Conservation (phyloP, 1,284 basidiomycete genomes). For the Marasmius sp. region DNA sequence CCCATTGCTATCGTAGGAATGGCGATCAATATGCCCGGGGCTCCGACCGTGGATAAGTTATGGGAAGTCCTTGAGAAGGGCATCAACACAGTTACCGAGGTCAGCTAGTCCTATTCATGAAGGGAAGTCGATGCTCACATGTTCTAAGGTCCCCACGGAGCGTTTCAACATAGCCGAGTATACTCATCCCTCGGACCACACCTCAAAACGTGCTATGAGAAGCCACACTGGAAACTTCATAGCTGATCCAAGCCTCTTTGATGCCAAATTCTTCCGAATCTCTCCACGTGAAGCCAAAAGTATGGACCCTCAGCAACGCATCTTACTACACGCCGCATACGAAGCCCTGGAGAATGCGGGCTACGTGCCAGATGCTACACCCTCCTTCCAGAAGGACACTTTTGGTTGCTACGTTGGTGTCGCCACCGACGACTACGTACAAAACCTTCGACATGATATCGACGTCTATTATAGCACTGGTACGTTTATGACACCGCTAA, state of each 20-base stretch:
- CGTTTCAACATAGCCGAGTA: slow-evolving; percentile 55
- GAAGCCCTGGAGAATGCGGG: slow-evolving; percentile 70
- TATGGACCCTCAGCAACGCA: slow-evolving; percentile 75
- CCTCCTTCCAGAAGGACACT: slow-evolving; percentile 47
- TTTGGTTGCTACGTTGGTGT: slow-evolving; percentile 69
- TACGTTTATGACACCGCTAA: slow-evolving; percentile 25
- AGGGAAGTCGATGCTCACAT: neutral
- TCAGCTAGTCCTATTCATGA: slow-evolving; percentile 20
- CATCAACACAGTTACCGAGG: slow-evolving; percentile 58
- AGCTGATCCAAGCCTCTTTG: slow-evolving; percentile 55
- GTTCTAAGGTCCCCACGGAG: slow-evolving; percentile 52
- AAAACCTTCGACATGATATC: slow-evolving; percentile 60
- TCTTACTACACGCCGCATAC: slow-evolving; percentile 64
- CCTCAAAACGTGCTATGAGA: slow-evolving; percentile 43
- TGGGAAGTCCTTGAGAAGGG: slow-evolving; percentile 63
- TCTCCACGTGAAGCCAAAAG: slow-evolving; percentile 69
- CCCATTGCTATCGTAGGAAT: slow-evolving; percentile 72
- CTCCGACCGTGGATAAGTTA: slow-evolving; percentile 42
- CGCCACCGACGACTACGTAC: slow-evolving; percentile 67
- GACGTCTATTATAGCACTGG: slow-evolving; percentile 74
- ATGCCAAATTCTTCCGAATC: slow-evolving; percentile 69
- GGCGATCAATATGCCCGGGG: slow-evolving; percentile 65
- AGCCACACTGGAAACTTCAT: slow-evolving; percentile 66
- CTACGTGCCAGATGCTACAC: slow-evolving; percentile 59
- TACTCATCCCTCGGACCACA: slow-evolving; percentile 17